Percentiles rank a stretch among this genome's conserved stretches.
phyloP scores from a whole-genome alignment of 2,329 filamentous ascomycete genomes.

The Xylaria sp. region DNA sequence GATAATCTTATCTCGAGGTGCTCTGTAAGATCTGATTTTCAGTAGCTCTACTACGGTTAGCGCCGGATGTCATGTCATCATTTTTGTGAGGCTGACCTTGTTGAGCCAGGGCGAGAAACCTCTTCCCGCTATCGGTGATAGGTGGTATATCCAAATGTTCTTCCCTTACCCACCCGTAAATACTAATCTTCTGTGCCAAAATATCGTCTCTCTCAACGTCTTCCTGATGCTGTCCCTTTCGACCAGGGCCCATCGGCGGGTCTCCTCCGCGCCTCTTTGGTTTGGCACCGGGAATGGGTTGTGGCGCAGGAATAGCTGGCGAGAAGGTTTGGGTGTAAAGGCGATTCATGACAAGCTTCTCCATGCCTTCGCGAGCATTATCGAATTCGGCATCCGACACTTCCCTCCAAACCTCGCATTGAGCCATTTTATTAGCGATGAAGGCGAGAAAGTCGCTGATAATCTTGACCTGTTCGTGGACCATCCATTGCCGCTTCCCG shows the following conservation, averaged over 20 bases:
- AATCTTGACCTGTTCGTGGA: slow-evolving; percentile 99
- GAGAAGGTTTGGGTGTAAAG: slow-evolving; percentile 97
- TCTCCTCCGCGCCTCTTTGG: slow-evolving; percentile 76
- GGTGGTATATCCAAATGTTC: slow-evolving; percentile 92
- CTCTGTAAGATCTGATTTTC: slow-evolving; percentile 96
- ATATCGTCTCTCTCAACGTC: slow-evolving; percentile 97
- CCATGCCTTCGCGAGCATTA: slow-evolving; percentile 98
- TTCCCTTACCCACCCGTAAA: slow-evolving; percentile 94
- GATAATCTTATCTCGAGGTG: slow-evolving; percentile 98
- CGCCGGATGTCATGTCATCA: slow-evolving; percentile 42
- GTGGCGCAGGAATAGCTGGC: slow-evolving; percentile 85
- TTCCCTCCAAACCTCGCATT: slow-evolving; percentile 95
- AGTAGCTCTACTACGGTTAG: slow-evolving; percentile 74
- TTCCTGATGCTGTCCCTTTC: slow-evolving; percentile 95
- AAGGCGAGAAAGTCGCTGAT: slow-evolving; percentile 96
- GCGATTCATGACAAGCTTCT: slow-evolving; percentile 99
- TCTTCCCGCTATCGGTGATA: slow-evolving; percentile 84
- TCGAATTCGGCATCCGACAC: slow-evolving; percentile 98
- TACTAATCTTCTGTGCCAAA: slow-evolving; percentile 94
- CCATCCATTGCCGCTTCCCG: slow-evolving; percentile 98
- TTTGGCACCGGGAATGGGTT: slow-evolving; percentile 75
- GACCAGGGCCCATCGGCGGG: slow-evolving; percentile 78
- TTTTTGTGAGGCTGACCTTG: slow-evolving; percentile 69
- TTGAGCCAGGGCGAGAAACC: slow-evolving; percentile 89
- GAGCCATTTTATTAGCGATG: slow-evolving; percentile 97